Conservation (phyloP, 768 basidiomycete genomes). For the Rhodotorula sphaerocarpa region DNA sequence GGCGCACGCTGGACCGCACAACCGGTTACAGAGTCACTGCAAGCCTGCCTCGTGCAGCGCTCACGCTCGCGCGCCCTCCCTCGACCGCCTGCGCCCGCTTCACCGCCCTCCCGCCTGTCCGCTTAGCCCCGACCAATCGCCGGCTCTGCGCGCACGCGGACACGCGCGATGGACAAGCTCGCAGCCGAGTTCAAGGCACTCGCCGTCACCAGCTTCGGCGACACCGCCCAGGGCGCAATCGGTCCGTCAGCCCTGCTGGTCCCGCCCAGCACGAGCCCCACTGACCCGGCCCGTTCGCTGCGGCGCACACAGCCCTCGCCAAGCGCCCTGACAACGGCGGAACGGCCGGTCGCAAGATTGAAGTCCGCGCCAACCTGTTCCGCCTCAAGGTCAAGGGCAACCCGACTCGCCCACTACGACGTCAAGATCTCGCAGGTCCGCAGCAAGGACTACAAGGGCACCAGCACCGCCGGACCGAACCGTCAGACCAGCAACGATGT, state of each 20-base stretch:
- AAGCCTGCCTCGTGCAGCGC: too few relatives aligned
- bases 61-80: too few relatives aligned
- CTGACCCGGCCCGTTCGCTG: not conserved
- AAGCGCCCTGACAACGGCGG: constrained; percentile 26
- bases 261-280: not conserved
- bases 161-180: constrained; percentile 26
- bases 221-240: not conserved
- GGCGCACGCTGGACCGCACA: too few relatives aligned
- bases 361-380: constrained; percentile 21
- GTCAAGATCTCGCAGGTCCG: not conserved
- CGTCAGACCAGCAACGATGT: constrained; percentile 13
- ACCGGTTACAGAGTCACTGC: too few relatives aligned
- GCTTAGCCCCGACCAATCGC: too few relatives aligned
- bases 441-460: not conserved
- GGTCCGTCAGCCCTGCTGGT: constrained; percentile 3
- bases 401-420: constrained; percentile 11
- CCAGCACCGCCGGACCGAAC: not conserved
- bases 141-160: too few relatives aligned
- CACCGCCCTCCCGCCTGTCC: too few relatives aligned
- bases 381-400: constrained; percentile 13
- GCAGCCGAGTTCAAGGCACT: constrained; percentile 8
- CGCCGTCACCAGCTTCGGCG: constrained; percentile 1
- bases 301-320: constrained; percentile 10
- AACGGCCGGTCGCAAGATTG: not conserved
- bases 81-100: too few relatives aligned